Base-by-base conservation (phyloP, 495 filamentous ascomycete genomes). In the Aspergillus incahuasiensis region DNA sequence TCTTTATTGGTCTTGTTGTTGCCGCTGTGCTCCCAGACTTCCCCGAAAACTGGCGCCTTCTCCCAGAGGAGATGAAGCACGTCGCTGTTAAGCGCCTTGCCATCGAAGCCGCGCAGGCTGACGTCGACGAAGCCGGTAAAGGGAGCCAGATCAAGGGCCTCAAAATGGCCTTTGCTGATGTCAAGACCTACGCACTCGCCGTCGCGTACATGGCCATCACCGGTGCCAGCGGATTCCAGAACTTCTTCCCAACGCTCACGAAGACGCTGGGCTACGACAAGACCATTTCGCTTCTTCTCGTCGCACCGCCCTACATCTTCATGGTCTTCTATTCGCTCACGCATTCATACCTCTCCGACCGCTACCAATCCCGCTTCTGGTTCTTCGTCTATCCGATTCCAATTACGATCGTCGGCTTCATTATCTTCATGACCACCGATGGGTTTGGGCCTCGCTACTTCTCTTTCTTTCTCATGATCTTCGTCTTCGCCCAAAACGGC, bases 301-400 rank as follows among this genome's bases (percentile, higher is more conserved):
- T 79, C 13, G 78, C 79, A 6, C 79, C 79, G 3, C 79, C 79
- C 0, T 82, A 82, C 59, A 52, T 82, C 44, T 80, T 82, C 66
- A 81, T 81, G 75, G 76, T 80, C 24, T 47, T 74, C 45, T 80
- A 75, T 58, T 74, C 70, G 48, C 62, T 79, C 12, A 52, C 59
- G 3, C 77, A 80, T 60, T 74, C 74, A 11, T 68, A 68, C 58
- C 32, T 68, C 40, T 81, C 78, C 9, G 80, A 81, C 59, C 70
- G 64, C 5, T 24, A 74, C 39, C 63, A 63, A 28, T 70, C 68
- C 32, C 74, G 79, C 19, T 81, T 79, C 70, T 78, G 77, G 73
- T 80, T 79, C 66, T 75, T 77, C 57, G 48, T 77, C 9, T 78
- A 77, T 56, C 77, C 79, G 1, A 75, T 77, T 47, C 74, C 75